Evolutionary conservation across 2,329 filamentous ascomycete genomes (phyloP).

Genomic region (Pyricularia pennisetigena): DNA sequence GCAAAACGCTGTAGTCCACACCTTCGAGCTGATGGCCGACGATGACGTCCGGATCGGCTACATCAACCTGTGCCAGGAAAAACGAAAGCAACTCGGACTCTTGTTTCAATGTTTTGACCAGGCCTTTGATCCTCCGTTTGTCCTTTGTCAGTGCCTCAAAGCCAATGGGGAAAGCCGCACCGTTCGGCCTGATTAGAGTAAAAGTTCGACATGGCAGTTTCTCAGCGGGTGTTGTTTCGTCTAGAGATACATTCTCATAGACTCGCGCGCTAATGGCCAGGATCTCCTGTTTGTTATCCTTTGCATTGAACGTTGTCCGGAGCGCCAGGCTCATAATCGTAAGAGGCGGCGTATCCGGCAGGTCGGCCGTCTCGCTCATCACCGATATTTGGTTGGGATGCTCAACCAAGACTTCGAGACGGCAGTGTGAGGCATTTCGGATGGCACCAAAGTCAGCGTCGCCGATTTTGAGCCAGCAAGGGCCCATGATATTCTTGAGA

Average conservation of each 20-base stretch:
- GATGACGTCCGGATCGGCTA: conserved; percentile 85
- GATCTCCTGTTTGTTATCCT: conserved; percentile 95
- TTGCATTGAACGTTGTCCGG: conserved; percentile 78
- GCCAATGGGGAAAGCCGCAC: conserved; percentile 65
- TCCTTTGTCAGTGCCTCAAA: conserved; percentile 70
- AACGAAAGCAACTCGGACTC: conserved; percentile 80
- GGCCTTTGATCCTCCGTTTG: conserved; percentile 54
- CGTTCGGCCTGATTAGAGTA: conserved; percentile 75
- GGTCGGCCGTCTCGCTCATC: conserved; percentile 65
- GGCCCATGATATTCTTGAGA: conserved; percentile 98
- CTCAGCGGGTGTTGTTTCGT: conserved; percentile 79
- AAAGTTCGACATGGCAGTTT: conserved; percentile 85
- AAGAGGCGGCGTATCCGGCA: conserved; percentile 69
- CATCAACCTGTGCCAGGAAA: conserved; percentile 81
- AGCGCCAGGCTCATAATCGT: conserved; percentile 94
- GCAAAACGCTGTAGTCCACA: conserved; percentile 84
- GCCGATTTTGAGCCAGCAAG: conserved; percentile 90
- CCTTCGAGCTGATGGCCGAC: conserved; percentile 95
- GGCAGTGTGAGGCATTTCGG: conserved; percentile 94
- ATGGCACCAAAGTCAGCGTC: conserved; percentile 74
- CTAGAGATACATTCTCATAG: conserved; percentile 82
- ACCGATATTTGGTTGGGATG: conserved; percentile 68
- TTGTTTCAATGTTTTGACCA: conserved; percentile 71
- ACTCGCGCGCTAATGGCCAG: conserved; percentile 83
- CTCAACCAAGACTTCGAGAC: conserved; percentile 75